Conservation (phyloP, 2,329 filamentous ascomycete genomes). For the Apiospora sp. region DNA sequence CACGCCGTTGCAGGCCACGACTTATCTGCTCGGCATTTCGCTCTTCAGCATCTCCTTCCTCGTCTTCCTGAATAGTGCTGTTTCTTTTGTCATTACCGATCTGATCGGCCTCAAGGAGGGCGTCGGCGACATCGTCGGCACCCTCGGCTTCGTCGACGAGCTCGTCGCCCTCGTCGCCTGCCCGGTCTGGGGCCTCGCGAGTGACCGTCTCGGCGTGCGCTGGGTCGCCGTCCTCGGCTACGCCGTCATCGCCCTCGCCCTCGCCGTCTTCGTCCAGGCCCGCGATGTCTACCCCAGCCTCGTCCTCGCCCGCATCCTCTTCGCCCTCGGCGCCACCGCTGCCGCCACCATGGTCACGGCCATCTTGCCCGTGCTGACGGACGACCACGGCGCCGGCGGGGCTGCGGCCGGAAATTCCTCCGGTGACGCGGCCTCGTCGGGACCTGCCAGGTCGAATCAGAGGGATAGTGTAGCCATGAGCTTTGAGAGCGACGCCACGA, state of each 20-base stretch:
- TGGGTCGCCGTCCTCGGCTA: slow-evolving; percentile 81
- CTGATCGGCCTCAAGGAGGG: slow-evolving; percentile 76
- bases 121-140: slow-evolving; percentile 84
- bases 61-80: slow-evolving; percentile 85
- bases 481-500: slow-evolving; percentile 77
- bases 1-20: slow-evolving; percentile 69
- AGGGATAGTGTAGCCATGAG: slow-evolving; percentile 71
- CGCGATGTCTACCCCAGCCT: slow-evolving; percentile 88
- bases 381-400: slow-evolving; percentile 49
- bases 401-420: slow-evolving; percentile 36
- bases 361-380: slow-evolving; percentile 78
- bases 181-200: slow-evolving; percentile 79
- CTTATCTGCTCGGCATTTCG: slow-evolving; percentile 82
- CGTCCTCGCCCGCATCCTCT: slow-evolving; percentile 82
- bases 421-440: slow-evolving; percentile 32
- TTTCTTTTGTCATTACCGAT: slow-evolving; percentile 87
- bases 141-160: slow-evolving; percentile 86
- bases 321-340: slow-evolving; percentile 91
- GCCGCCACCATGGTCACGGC: slow-evolving; percentile 97
- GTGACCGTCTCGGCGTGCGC: slow-evolving; percentile 79
- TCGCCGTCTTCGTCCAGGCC: slow-evolving; percentile 86
- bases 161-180: slow-evolving; percentile 82
- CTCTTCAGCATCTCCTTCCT: slow-evolving; percentile 90
- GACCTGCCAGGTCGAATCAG: slow-evolving; percentile 42
- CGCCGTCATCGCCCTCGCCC: slow-evolving; percentile 76